phyloP scores from a whole-genome alignment of 1,139 yeast species.

The Debaryomycetaceae sp. region DNA sequence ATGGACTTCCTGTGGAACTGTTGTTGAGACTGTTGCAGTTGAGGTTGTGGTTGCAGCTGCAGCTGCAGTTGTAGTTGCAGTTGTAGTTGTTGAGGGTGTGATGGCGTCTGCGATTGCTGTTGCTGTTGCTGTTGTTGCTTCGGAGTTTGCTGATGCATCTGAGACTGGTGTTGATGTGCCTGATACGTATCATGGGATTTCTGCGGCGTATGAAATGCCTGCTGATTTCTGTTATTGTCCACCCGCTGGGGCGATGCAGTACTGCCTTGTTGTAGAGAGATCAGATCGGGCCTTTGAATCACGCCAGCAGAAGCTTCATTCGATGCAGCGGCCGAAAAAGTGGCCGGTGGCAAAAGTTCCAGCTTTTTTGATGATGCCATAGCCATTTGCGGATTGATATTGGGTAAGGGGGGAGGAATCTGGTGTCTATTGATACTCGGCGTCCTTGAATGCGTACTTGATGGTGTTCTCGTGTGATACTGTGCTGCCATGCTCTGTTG shows the following conservation, averaged over 20 bases:
- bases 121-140: constrained; percentile 5
- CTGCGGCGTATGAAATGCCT: not conserved
- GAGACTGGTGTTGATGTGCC: not conserved
- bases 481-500: not conserved
- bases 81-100: constrained; percentile 8
- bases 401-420: constrained; percentile 3
- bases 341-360: constrained; percentile 24
- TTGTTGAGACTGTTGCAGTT: constrained; percentile 19
- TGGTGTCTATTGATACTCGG: constrained; percentile 8
- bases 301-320: constrained; percentile 1
- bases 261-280: not conserved
- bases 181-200: not conserved
- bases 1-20: constrained; percentile 83
- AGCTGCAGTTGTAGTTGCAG: constrained; percentile 5
- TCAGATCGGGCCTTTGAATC: not conserved
- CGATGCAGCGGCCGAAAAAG: constrained; percentile 15
- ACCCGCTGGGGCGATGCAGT: not conserved
- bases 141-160: not conserved
- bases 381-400: constrained; percentile 6
- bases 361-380: constrained; percentile 9
- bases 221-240: not conserved
- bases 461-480: not conserved
- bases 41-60: constrained; percentile 3
- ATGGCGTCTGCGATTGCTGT: constrained; percentile 8
- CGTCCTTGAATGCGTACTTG: constrained; percentile 4